Conservation (phyloP, 768 basidiomycete species). For the Pleurotus djamor region DNA sequence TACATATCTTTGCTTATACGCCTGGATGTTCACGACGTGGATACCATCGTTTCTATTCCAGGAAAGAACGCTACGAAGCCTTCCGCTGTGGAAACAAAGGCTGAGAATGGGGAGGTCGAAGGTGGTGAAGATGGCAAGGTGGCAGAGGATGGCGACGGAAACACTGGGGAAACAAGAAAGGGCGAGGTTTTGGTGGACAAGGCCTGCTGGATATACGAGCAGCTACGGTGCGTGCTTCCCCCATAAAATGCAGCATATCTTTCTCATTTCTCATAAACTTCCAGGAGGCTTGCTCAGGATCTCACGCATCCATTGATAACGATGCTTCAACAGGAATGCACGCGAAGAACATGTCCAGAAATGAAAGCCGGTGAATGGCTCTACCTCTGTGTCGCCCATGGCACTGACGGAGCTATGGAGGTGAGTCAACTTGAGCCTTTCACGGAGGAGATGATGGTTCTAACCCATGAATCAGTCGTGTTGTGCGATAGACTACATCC, state of each 20-base stretch:
- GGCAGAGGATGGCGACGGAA: slow-evolving; percentile 25
- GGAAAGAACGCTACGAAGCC: slow-evolving; percentile 33
- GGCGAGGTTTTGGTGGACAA: slow-evolving; percentile 68
- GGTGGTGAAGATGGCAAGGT: slow-evolving; percentile 25
- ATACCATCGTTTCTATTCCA: slow-evolving; percentile 77
- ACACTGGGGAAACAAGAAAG: slow-evolving; percentile 26
- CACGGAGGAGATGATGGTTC: too few relatives aligned
- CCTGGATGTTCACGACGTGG: slow-evolving; percentile 85
- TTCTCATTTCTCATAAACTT: background rate
- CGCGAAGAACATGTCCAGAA: slow-evolving; percentile 82
- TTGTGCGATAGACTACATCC: slow-evolving; percentile 95
- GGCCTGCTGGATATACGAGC: slow-evolving; percentile 80
- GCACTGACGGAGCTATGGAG: slow-evolving; percentile 85
- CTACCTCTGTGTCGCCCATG: slow-evolving; percentile 94
- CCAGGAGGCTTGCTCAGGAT: slow-evolving; percentile 87
- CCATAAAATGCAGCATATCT: background rate
- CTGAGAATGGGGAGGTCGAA: slow-evolving; percentile 9
- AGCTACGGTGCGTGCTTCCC: slow-evolving; percentile 36
- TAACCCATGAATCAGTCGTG: slow-evolving; percentile 60
- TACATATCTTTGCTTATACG: slow-evolving; percentile 89
- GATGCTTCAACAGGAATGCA: slow-evolving; percentile 85
- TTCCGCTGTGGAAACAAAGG: slow-evolving; percentile 20
- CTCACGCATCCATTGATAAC: slow-evolving; percentile 84
- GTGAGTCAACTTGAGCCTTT: slow-evolving; percentile 32
- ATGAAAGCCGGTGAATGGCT: slow-evolving; percentile 99